Percentiles rank a stretch among this genome's conserved stretches.
phyloP scores from a whole-genome alignment of 1,284 basidiomycete genomes.

The Chiua sp. region DNA sequence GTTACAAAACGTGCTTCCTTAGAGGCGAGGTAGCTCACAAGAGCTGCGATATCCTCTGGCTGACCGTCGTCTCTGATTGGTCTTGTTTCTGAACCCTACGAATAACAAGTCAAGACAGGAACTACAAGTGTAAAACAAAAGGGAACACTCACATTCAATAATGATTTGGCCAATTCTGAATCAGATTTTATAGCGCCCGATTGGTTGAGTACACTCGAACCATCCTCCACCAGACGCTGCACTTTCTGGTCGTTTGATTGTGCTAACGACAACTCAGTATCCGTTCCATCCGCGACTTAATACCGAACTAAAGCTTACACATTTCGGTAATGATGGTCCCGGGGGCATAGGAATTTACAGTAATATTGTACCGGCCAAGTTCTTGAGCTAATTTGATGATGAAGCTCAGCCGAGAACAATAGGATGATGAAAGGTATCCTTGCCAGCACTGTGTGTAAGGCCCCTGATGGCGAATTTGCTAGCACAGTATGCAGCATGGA shows the following conservation, averaged over 20 bases:
- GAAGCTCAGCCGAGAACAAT: neutral
- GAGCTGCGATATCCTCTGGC: constrained; percentile 21
- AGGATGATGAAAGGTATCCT: neutral
- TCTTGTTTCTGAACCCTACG: neutral
- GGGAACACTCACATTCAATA: neutral
- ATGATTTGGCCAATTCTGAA: neutral
- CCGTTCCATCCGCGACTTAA: neutral
- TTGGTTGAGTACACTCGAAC: neutral
- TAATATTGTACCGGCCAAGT: constrained; percentile 32
- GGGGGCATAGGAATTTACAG: constrained; percentile 28
- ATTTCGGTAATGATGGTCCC: constrained; percentile 15
- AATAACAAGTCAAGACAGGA: neutral
- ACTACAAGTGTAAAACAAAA: neutral
- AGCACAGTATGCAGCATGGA: constrained; percentile 20
- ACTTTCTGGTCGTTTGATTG: neutral
- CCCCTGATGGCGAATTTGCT: constrained; percentile 40
- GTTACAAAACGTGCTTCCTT: constrained; percentile 14
- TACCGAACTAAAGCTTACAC: constrained; percentile 6
- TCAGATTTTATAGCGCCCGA: neutral
- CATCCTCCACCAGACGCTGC: neutral
- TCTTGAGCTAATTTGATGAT: constrained; percentile 26
- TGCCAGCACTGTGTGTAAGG: constrained; percentile 31
- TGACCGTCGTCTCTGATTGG: neutral
- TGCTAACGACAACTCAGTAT: neutral
- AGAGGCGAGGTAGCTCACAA: constrained; percentile 27